Evolutionary conservation across 768 basidiomycete genomes (phyloP).

Genomic region (Trametes coccinea): DNA sequence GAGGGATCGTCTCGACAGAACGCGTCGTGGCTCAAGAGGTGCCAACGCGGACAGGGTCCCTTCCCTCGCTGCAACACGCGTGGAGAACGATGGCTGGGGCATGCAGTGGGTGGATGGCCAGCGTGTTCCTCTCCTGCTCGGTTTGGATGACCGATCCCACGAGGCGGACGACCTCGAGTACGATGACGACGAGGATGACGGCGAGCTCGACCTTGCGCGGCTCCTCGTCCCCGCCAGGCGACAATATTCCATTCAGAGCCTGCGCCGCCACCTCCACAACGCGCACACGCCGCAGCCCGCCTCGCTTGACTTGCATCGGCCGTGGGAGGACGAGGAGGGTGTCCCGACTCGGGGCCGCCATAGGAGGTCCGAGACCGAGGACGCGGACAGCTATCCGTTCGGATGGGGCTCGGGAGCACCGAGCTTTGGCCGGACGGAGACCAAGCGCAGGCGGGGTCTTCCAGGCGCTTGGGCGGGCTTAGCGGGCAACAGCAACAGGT

Average conservation of each 20-base stretch:
- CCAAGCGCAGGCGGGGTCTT: slow-evolving; percentile 35
- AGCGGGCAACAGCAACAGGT: slow-evolving; percentile 9
- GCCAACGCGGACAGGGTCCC: slow-evolving; percentile 47
- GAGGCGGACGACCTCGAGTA: slow-evolving; percentile 33
- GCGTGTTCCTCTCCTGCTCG: slow-evolving; percentile 22
- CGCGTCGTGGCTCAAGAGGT: slow-evolving; percentile 23
- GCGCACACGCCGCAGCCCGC: slow-evolving; percentile 15
- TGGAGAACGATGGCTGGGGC: slow-evolving; percentile 59
- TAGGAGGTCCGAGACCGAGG: slow-evolving; percentile 17
- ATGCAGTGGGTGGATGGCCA: slow-evolving; percentile 31
- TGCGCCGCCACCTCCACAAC: slow-evolving; percentile 57
- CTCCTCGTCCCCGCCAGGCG: slow-evolving; percentile 71
- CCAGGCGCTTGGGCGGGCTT: slow-evolving; percentile 35
- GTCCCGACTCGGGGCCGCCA: slow-evolving; percentile 15
- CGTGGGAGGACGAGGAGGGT: slow-evolving; percentile 33
- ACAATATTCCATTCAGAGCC: slow-evolving; percentile 71
- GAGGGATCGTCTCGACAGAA: slow-evolving; percentile 20
- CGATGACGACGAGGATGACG: slow-evolving; percentile 50
- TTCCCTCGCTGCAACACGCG: slow-evolving; percentile 57
- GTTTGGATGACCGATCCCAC: background rate
- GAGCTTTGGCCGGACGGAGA: slow-evolving; percentile 23
- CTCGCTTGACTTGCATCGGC: slow-evolving; percentile 22
- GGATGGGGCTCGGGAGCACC: slow-evolving; percentile 25
- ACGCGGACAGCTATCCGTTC: slow-evolving; percentile 30
- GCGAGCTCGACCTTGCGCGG: slow-evolving; percentile 63